These are phyloP conservation scores for Paramecium biaurelia DNA, from an alignment of 73 alveolate genomes.

Conservation along the genomic window DNA sequence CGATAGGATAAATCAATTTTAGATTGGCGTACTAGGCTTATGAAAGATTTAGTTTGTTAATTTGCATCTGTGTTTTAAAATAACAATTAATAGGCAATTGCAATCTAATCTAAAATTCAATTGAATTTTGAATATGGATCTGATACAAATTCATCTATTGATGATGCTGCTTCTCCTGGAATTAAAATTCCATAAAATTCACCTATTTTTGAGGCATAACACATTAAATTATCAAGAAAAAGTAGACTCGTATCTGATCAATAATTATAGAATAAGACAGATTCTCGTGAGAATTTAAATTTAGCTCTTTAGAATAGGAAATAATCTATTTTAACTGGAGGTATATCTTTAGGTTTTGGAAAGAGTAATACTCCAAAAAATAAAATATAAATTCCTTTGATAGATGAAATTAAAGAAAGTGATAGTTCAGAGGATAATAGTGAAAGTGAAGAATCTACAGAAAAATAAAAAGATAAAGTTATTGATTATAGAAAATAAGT, in stretches of 20 bases:
- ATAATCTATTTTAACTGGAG: not conserved
- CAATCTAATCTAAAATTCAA: not conserved
- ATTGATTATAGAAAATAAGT: not conserved
- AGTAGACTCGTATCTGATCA: not conserved
- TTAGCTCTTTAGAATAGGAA: not conserved
- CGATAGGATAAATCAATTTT: not conserved
- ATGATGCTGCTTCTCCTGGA: not conserved
- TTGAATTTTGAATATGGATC: not conserved
- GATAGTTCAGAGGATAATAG: not conserved
- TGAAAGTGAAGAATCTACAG: not conserved
- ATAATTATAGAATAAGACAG: not conserved
- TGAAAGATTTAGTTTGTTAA: not conserved
- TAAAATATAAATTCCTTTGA: not conserved
- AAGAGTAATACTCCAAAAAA: not conserved
- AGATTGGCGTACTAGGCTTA: not conserved
- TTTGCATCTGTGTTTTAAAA: not conserved
- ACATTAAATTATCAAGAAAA: not conserved
- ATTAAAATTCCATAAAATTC: not conserved
- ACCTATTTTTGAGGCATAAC: not conserved
- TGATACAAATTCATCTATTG: not conserved
- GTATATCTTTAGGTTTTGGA: not conserved
- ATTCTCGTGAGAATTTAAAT: not conserved
- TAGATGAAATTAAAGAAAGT: constrained; percentile 5
- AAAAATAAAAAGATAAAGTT: too few species aligned
- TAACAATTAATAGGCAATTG: not conserved